Evolutionary conservation across 495 filamentous ascomycete genomes (phyloP), one percentile per base, ranked within the genome.

Genomic region (Amphirosellinia nigrospora): DNA sequence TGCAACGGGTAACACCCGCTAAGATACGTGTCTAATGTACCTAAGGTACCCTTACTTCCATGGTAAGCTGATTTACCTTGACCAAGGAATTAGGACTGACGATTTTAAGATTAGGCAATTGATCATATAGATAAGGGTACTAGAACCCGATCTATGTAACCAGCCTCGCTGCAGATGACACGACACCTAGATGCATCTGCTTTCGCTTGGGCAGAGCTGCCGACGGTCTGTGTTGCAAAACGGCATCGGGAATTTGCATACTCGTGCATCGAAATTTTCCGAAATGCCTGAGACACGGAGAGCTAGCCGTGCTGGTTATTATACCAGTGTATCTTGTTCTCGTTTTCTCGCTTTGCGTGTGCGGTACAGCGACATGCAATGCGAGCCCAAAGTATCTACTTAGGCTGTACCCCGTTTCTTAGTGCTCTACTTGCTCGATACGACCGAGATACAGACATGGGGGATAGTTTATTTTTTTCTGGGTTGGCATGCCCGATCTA

Each of bases 401-500:
- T 62, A 36, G 50, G 16, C 45, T 69, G 56, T 68, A 52, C 66
- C 21, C 56, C 26, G 19, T 28, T 26, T 10, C 34, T 48, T 62
- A 53, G 66, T 53, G 32, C 53, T 62, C 45, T 69, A 69, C 66
- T 43, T 62, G 4, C 19, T 52, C 58, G 45, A 38, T 62, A 69
- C 66, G 23, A 43, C 41, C 32, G 21, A 34, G 66, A 69, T 62
- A 69, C 66, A 46, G 56, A 62, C 66, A 69, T 62, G 66, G 66
- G 66, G 41, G 21, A 15, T 34, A 65, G 63, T 65, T 30, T 53
- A 53, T 26, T 52, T 69, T 50, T 43, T 56, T n/a, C 28, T 62
- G 45, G 34, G 45, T 34, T 61, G 66, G 55, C 36, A 46, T 61
- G 66, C 26, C 26, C 48, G 68, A 70, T 64, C 60, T 70, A 64